Base-by-base conservation (phyloP, 495 filamentous ascomycete species). In the Penicillium odoratum region DNA sequence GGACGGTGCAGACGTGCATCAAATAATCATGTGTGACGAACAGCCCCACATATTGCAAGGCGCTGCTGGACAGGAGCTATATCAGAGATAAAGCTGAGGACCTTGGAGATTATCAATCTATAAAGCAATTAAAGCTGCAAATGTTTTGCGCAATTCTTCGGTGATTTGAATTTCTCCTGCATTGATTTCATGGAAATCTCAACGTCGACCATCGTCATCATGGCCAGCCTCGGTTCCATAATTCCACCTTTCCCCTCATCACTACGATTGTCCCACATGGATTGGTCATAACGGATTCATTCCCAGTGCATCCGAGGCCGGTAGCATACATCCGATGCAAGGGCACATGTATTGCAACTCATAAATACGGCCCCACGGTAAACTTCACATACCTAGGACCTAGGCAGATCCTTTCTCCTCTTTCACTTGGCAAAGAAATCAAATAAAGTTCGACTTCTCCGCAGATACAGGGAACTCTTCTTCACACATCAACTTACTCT, bases 41-140 rank as follows among this genome's bases (percentile, higher is more conserved):
- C 15, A 13, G 38, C 38, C 38, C 38, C 38, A 16, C 38, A n/a
- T 40, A 15, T 16, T 0, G 3, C 38, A 40, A 7, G 15, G 15
- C 38, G 38, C 15, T 40, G 15, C 38, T 40, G n/a, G 15, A 40
- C 38, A 40, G 4, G 8, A 38, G 34, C 34, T 15, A 38, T 38
- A 38, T 10, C 43, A 29, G 45, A 29, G 2, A 47, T 29, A 29
- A 25, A 47, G 21, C 16, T 46, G 55, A 57, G 59, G 54, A 61
- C 59, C 59, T 61, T 61, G 55, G 29, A 13, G 7, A 7, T 15
- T 16, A 13, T 13, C 13, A 13, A 16, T 40, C 38, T 40, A 40
- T 40, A 40, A 16, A 40, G n/a, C 6, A 11, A 36, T 13, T 11
- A 36, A 3, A 16, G 1, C 38, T 40, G 6, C 4, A 40, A 21